A percentile compares a stretch with the other conserved stretches of the same genome.
Evolutionary conservation across 176 grass and related monocot species (phyloP).

Genomic region (Alloteropsis semialata): DNA sequence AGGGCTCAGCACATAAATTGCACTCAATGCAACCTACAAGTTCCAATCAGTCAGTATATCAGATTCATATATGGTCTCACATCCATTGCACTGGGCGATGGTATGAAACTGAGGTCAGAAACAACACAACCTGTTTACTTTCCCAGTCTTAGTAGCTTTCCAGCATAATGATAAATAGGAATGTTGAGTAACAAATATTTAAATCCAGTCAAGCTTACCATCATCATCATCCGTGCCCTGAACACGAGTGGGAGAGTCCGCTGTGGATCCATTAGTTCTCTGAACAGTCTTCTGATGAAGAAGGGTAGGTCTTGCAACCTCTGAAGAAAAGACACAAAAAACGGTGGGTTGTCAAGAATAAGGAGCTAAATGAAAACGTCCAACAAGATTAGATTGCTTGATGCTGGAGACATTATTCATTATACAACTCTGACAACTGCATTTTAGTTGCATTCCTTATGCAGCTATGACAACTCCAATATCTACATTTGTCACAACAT

Average conservation of each 20-base stretch:
- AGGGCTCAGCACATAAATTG: conserved; percentile 86
- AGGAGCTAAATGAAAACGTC: not conserved
- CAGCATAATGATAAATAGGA: not conserved
- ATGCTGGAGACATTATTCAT: not conserved
- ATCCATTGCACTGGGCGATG: conserved; percentile 16
- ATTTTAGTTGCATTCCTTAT: not conserved
- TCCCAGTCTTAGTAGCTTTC: not conserved
- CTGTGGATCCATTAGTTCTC: conserved; percentile 85
- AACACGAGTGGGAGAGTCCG: conserved; percentile 83
- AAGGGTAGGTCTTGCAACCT: conserved; percentile 91
- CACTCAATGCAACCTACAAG: conserved; percentile 70
- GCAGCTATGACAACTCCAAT: not conserved
- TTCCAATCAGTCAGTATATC: conserved; percentile 28
- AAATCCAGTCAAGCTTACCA: conserved; percentile 41
- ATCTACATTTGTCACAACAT: not conserved
- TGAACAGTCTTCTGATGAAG: conserved; percentile 76
- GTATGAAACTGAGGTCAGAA: conserved; percentile 37
- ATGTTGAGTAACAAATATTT: not conserved
- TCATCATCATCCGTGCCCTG: conserved; percentile 72
- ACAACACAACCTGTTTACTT: conserved; percentile 14
- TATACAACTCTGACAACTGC: not conserved
- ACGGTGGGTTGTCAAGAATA: not conserved
- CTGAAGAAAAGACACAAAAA: conserved; percentile 20
- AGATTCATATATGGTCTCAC: not conserved
- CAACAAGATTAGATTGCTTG: not conserved